Evolutionary conservation across 345 rosid genomes (phyloP).

Genomic region (thale cress (Arabidopsis thaliana)): DNA sequence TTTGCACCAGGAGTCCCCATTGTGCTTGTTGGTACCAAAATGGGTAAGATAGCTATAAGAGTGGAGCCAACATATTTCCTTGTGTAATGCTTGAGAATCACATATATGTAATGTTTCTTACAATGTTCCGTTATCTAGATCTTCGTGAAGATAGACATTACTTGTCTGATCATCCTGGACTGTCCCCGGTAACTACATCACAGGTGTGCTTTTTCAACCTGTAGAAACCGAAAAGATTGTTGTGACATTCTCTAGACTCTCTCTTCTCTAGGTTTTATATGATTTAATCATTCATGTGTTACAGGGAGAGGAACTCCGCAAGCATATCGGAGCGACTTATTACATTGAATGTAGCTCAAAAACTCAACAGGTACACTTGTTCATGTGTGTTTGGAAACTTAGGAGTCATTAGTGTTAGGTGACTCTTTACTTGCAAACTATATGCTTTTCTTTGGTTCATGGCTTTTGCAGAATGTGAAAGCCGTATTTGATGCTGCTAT

Average conservation of each 20-base stretch:
- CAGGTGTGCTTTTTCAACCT: constrained; percentile 54
- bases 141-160: constrained; percentile 87
- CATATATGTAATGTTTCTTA: constrained; percentile 3
- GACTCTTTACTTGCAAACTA: background rate
- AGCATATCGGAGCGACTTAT: constrained; percentile 80
- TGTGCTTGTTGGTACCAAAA: constrained; percentile 79
- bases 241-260: background rate
- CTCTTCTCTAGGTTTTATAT: background rate
- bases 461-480: constrained; percentile 70
- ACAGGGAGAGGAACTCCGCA: constrained; percentile 93
- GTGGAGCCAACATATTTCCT: background rate
- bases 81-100: background rate
- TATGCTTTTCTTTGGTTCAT: background rate
- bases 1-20: constrained; percentile 78
- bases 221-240: background rate
- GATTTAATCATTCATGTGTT: background rate
- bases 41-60: constrained; percentile 53
- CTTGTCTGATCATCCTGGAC: constrained; percentile 84
- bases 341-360: constrained; percentile 91
- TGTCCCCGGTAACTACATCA: constrained; percentile 80
- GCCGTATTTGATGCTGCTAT: constrained; percentile 88
- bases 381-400: background rate
- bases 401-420: background rate
- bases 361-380: constrained; percentile 76
- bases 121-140: constrained; percentile 53